Evolutionary conservation across 2,329 filamentous ascomycete genomes (phyloP).

Genomic region (Akanthomyces muscarius): DNA sequence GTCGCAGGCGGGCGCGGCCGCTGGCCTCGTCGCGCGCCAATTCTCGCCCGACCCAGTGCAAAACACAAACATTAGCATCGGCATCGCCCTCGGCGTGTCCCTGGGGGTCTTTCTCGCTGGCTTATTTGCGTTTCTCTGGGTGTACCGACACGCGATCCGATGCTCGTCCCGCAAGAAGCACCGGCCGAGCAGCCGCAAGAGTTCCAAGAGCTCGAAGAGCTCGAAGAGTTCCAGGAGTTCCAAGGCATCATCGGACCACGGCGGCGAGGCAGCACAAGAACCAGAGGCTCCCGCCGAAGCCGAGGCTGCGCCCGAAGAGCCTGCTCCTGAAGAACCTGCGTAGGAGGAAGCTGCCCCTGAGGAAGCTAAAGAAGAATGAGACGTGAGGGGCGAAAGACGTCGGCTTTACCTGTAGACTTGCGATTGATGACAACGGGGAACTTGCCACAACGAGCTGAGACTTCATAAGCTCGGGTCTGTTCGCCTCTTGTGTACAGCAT

Average conservation of each 20-base stretch:
- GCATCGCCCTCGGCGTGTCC: slow-evolving; percentile 40
- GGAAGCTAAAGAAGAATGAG: not conserved
- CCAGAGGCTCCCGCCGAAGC: not conserved
- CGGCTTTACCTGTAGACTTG: not conserved
- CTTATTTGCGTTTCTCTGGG: slow-evolving; percentile 35
- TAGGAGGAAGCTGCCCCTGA: not conserved
- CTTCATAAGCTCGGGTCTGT: not conserved
- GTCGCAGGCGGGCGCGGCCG: not conserved
- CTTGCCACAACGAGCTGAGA: not conserved
- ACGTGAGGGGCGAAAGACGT: not conserved
- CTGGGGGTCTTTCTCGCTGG: slow-evolving; percentile 38
- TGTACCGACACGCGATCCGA: slow-evolving; percentile 37
- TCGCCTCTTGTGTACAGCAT: slow-evolving; percentile 9
- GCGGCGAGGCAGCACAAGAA: not conserved
- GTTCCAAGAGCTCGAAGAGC: slow-evolving; percentile 15
- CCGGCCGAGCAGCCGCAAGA: slow-evolving; percentile 26
- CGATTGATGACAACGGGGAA: not conserved
- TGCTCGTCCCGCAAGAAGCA: slow-evolving; percentile 29
- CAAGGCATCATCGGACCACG: slow-evolving; percentile 20
- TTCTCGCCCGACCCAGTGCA: slow-evolving; percentile 24
- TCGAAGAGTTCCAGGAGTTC: slow-evolving; percentile 35
- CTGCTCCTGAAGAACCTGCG: too few relatives aligned
- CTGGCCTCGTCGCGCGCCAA: slow-evolving; percentile 14
- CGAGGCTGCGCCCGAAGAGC: not conserved
- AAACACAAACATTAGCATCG: slow-evolving; percentile 40